Conservation (phyloP, 1,139 yeast species). For the Blastobotrys apis region DNA sequence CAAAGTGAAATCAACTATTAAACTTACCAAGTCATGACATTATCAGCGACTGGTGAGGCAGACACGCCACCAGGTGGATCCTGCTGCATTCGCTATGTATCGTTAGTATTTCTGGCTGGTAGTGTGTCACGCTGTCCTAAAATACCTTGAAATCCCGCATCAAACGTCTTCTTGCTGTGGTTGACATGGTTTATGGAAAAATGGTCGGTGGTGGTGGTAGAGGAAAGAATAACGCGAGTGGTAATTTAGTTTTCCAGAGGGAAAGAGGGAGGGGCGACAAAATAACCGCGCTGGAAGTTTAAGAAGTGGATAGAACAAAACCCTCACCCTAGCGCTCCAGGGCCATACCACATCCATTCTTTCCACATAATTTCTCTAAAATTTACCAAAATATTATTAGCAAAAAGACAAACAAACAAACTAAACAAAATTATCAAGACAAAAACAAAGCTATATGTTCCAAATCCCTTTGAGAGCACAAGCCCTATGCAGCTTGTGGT, state of each 20-base stretch:
- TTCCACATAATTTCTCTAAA: too few relatives aligned
- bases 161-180: slow-evolving; percentile 95
- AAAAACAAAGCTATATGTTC: too few relatives aligned
- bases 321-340: too few relatives aligned
- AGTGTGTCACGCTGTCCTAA: neutral
- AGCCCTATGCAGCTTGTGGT: slow-evolving; percentile 13
- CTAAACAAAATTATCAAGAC: too few relatives aligned
- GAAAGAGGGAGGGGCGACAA: too few relatives aligned
- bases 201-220: neutral
- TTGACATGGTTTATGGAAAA: slow-evolving; percentile 60
- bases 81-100: slow-evolving; percentile 77
- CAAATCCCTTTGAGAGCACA: too few relatives aligned
- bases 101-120: neutral
- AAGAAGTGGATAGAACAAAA: too few relatives aligned
- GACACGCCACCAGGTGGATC: slow-evolving; percentile 98
- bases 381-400: neutral
- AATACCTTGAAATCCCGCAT: slow-evolving; percentile 93
- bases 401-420: neutral
- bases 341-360: too few relatives aligned
- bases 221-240: neutral
- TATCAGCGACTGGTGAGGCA: slow-evolving; percentile 94
- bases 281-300: too few relatives aligned
- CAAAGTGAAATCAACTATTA: slow-evolving; percentile 61
- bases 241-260: too few relatives aligned
- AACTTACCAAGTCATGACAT: slow-evolving; percentile 81